phyloP scores from a whole-genome alignment of 192 early-diverging fungal species.

The Coemansia erecta region DNA sequence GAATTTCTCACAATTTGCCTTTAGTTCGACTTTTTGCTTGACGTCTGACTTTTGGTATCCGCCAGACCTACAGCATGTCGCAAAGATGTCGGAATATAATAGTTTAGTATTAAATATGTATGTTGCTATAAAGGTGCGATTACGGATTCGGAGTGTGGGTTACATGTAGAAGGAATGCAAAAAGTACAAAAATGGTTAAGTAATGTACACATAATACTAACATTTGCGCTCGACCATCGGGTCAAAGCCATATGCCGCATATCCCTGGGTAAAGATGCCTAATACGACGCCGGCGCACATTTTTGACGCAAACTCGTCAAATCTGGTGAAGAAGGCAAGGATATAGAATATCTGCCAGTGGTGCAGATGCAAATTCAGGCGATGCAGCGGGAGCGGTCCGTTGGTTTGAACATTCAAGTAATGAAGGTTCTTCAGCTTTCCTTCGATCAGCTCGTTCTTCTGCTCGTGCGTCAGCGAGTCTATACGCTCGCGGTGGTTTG shows the following conservation, averaged over 20 bases:
- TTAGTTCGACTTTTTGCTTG: neutral
- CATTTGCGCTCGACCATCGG: conserved; percentile 47
- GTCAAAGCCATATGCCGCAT: conserved; percentile 62
- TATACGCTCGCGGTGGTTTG: conserved; percentile 7
- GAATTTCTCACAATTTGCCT: neutral
- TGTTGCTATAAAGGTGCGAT: too few species aligned
- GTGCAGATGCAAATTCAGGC: conserved; percentile 63
- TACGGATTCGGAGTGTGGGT: neutral
- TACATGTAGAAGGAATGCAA: neutral
- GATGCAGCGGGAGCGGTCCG: conserved; percentile 20
- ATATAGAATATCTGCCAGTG: conserved; percentile 86
- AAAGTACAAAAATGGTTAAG: neutral
- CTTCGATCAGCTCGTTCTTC: conserved; percentile 19
- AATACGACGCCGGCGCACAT: conserved; percentile 68
- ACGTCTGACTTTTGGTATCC: neutral
- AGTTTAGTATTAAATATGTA: too few species aligned
- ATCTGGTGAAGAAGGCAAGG: conserved; percentile 77
- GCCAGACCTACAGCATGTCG: too few species aligned
- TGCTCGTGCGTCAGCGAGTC: conserved; percentile 21
- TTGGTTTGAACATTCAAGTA: conserved; percentile 27
- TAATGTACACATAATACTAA: conserved; percentile 2
- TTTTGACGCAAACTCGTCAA: conserved; percentile 65
- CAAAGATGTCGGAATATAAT: too few species aligned
- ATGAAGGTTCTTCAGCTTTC: conserved; percentile 17
- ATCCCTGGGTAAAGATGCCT: conserved; percentile 73